Evolutionary conservation across 345 rosid species (phyloP).

Genomic region (Physaria fendleri): DNA sequence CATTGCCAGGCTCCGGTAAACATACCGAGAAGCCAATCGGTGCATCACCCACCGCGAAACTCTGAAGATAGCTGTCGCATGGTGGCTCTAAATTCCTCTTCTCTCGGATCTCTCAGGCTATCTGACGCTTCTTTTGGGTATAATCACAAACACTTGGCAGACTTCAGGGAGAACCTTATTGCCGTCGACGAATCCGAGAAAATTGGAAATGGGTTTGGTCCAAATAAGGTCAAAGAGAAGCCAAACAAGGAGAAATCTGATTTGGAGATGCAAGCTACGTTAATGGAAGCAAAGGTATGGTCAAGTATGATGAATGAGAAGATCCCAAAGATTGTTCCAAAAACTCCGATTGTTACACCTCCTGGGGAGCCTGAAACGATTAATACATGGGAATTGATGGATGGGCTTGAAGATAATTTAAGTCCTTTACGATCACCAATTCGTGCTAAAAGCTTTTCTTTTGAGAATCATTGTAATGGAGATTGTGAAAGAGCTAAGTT

Average conservation of each 20-base stretch:
- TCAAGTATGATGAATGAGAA: slow-evolving; percentile 71
- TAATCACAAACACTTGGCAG: slow-evolving; percentile 18
- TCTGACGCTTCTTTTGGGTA: slow-evolving; percentile 28
- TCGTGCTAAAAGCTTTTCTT: slow-evolving; percentile 69
- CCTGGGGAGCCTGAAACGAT: slow-evolving; percentile 95
- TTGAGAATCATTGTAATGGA: slow-evolving; percentile 34
- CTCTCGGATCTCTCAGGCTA: slow-evolving; percentile 64
- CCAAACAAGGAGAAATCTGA: not conserved
- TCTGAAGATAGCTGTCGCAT: slow-evolving; percentile 61
- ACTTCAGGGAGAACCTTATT: slow-evolving; percentile 10
- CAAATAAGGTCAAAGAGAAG: not conserved
- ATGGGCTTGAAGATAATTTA: slow-evolving; percentile 62
- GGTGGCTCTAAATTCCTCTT: slow-evolving; percentile 66
- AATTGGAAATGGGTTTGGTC: slow-evolving; percentile 12
- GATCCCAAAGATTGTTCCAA: slow-evolving; percentile 54
- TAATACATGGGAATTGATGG: slow-evolving; percentile 92
- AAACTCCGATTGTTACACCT: slow-evolving; percentile 65
- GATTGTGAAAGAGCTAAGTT: slow-evolving; percentile 32
- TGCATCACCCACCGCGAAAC: slow-evolving; percentile 56
- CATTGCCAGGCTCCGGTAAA: slow-evolving; percentile 73
- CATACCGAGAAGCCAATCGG: slow-evolving; percentile 56
- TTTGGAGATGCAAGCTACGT: slow-evolving; percentile 22
- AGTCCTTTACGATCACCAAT: slow-evolving; percentile 32
- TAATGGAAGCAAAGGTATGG: slow-evolving; percentile 78
- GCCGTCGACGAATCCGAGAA: not conserved